phyloP scores from a whole-genome alignment of 352 stramenopile genomes.

The Phytophthora litchii region DNA sequence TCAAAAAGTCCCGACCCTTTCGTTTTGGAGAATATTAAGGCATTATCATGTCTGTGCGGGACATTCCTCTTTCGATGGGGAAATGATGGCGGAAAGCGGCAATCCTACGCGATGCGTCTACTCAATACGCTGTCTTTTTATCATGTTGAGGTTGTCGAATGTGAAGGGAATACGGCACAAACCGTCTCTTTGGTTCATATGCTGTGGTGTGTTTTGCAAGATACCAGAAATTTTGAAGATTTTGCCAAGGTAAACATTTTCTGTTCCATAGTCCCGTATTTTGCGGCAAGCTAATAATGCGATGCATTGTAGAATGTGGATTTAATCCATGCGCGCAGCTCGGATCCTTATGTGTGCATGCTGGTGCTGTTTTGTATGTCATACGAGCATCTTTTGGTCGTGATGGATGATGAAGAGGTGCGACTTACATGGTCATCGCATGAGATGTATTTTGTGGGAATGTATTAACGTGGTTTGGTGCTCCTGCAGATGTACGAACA shows the following conservation, averaged over 20 bases:
- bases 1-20: conserved; percentile 43
- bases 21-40: conserved; percentile 47
- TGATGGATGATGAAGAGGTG: conserved; percentile 79
- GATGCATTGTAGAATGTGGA: conserved; percentile 43
- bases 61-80: conserved; percentile 72
- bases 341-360: conserved; percentile 54
- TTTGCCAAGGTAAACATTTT: conserved; percentile 46
- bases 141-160: conserved; percentile 31
- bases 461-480: conserved; percentile 4
- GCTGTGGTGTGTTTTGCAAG: conserved; percentile 70
- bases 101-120: conserved; percentile 50
- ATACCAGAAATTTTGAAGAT: conserved; percentile 56
- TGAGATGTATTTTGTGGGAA: not conserved
- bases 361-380: conserved; percentile 61
- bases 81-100: conserved; percentile 40
- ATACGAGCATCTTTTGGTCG: conserved; percentile 70
- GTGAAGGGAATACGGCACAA: conserved; percentile 3
- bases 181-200: conserved; percentile 51
- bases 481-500: conserved; percentile 65
- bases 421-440: not conserved
- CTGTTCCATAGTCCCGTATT: not conserved
- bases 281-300: conserved; percentile 3
- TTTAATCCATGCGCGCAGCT: conserved; percentile 42
- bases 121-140: conserved; percentile 72
- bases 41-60: conserved; percentile 46